Evolutionary conservation across 495 filamentous ascomycete genomes (phyloP).

Genomic region (Neurospora sp.): DNA sequence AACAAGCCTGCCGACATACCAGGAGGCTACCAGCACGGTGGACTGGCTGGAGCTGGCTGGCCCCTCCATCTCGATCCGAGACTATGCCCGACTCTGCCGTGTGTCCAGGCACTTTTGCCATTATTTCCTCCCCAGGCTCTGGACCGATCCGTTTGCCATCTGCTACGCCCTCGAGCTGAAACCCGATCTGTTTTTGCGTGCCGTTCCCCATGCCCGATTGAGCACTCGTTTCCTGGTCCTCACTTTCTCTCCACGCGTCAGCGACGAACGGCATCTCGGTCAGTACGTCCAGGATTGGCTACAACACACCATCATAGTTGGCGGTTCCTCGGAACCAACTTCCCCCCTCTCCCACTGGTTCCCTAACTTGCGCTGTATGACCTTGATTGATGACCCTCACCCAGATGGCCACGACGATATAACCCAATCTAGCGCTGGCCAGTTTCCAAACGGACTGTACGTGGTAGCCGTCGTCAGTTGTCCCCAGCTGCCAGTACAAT

Average conservation of each 20-base stretch:
- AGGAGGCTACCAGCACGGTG: constrained; percentile 23
- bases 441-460: background rate
- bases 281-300: too few species aligned
- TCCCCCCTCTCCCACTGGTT: constrained; percentile 8
- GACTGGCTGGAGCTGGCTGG: constrained; percentile 38
- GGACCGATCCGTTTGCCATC: constrained; percentile 30
- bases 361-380: constrained; percentile 26
- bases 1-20: constrained; percentile 30
- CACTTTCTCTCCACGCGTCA: background rate
- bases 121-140: constrained; percentile 36
- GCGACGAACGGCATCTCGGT: too few species aligned
- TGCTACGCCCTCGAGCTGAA: constrained; percentile 8
- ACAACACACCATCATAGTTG: too few species aligned
- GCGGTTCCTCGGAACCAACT: background rate
- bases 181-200: background rate
- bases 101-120: constrained; percentile 32
- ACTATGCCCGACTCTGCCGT: constrained; percentile 32
- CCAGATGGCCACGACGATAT: constrained; percentile 15
- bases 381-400: constrained; percentile 18
- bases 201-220: background rate
- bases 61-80: constrained; percentile 19
- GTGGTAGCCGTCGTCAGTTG: constrained; percentile 8
- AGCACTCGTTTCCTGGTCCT: background rate
- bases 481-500: constrained; percentile 18
- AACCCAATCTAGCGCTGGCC: background rate